Conservation (phyloP, 495 filamentous ascomycete species). For the Stereocaulon alpinum region DNA sequence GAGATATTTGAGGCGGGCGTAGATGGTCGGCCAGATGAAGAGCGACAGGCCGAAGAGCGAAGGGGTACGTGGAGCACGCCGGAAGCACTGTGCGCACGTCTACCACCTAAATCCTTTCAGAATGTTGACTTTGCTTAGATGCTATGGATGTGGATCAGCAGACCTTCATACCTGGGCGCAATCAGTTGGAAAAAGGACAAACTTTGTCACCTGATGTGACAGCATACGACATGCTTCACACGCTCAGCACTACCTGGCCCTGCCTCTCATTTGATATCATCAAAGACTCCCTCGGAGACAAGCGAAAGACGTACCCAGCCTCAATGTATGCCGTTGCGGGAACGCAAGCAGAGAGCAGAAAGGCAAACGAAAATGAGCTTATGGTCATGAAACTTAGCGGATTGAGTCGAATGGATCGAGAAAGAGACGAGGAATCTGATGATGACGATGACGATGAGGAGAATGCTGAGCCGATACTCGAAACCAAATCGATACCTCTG, state of each 20-base stretch:
- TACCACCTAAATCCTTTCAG: background rate
- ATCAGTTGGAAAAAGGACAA: slow-evolving; percentile 78
- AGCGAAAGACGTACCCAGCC: slow-evolving; percentile 80
- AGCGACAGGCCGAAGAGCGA: slow-evolving; percentile 76
- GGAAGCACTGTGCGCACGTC: slow-evolving; percentile 21
- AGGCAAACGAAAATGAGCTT: slow-evolving; percentile 77
- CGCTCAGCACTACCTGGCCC: slow-evolving; percentile 83
- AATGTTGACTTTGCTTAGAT: slow-evolving; percentile 35
- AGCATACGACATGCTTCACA: slow-evolving; percentile 94
- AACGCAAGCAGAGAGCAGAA: slow-evolving; percentile 71
- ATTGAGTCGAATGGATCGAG: slow-evolving; percentile 72
- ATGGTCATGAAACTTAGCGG: slow-evolving; percentile 93
- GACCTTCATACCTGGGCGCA: slow-evolving; percentile 86
- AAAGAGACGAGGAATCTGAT: slow-evolving; percentile 56
- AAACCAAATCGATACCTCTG: slow-evolving; percentile 78
- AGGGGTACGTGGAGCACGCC: slow-evolving; percentile 41
- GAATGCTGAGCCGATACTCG: slow-evolving; percentile 81
- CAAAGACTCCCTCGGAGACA: slow-evolving; percentile 76
- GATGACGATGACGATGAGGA: slow-evolving; percentile 68
- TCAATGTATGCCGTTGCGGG: slow-evolving; percentile 90
- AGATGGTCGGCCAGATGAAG: slow-evolving; percentile 84
- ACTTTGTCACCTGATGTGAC: slow-evolving; percentile 80
- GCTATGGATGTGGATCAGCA: slow-evolving; percentile 87
- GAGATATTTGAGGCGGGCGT: slow-evolving; percentile 92
- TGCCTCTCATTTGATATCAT: slow-evolving; percentile 94